A percentile compares a stretch with the other conserved stretches of the same genome.
Conservation (phyloP, 495 filamentous ascomycete species). For the Chaetomium cochliodes region DNA sequence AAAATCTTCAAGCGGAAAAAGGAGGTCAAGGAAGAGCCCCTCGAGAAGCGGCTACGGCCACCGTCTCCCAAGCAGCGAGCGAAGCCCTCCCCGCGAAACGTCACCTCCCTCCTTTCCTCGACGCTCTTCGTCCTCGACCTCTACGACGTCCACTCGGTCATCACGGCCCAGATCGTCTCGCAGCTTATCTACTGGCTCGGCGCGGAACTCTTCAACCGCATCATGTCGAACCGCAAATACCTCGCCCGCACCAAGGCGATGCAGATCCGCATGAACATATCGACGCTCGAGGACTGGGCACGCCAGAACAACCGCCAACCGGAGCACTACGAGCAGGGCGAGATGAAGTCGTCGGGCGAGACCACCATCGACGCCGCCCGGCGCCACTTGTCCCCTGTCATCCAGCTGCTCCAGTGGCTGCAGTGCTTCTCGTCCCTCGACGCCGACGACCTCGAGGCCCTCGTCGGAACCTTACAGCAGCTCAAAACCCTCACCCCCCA, state of each 20-base stretch:
- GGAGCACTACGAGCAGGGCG: slow-evolving; percentile 92
- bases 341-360: slow-evolving; percentile 82
- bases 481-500: slow-evolving; percentile 78
- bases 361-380: slow-evolving; percentile 77
- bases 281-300: slow-evolving; percentile 93
- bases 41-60: slow-evolving; percentile 89
- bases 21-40: slow-evolving; percentile 78
- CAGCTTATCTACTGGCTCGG: slow-evolving; percentile 97
- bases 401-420: slow-evolving; percentile 95
- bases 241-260: slow-evolving; percentile 96
- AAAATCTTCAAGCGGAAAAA: slow-evolving; percentile 89
- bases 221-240: slow-evolving; percentile 93
- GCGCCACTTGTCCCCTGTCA: slow-evolving; percentile 81
- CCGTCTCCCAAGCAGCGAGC: slow-evolving; percentile 93
- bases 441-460: slow-evolving; percentile 78
- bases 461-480: slow-evolving; percentile 83
- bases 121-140: slow-evolving; percentile 96
- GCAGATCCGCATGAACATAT: slow-evolving; percentile 99
- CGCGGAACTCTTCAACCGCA: slow-evolving; percentile 95
- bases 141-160: slow-evolving; percentile 98
- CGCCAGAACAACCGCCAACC: slow-evolving; percentile 87
- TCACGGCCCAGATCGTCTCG: slow-evolving; percentile 84
- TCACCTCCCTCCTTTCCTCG: slow-evolving; percentile 94
- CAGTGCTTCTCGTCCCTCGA: slow-evolving; percentile 95
- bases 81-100: slow-evolving; percentile 88